Conservation (phyloP, 345 rosid genomes). For the Noccaea caerulescens region DNA sequence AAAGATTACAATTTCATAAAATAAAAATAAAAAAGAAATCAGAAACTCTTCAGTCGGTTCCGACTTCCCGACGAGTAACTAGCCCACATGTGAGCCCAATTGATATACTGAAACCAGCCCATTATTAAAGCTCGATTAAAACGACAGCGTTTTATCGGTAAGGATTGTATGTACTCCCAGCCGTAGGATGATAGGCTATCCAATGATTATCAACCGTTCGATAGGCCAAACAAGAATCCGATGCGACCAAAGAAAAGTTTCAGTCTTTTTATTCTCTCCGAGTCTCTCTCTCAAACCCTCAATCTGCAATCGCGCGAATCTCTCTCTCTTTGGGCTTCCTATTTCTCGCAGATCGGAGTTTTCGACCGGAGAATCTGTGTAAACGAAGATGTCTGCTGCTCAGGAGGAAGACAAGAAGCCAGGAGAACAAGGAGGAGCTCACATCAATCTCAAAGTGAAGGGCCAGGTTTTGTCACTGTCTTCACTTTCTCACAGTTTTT, state of each 20-base stretch:
- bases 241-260: slow-evolving; percentile 36
- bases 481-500: neutral
- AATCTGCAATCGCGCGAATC: slow-evolving; percentile 36
- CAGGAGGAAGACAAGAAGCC: slow-evolving; percentile 87
- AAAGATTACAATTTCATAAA: neutral
- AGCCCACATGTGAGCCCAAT: slow-evolving; percentile 16
- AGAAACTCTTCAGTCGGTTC: too few relatives aligned
- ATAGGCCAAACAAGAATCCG: slow-evolving; percentile 31
- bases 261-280: slow-evolving; percentile 26
- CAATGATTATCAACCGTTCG: slow-evolving; percentile 1
- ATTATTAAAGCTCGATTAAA: neutral
- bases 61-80: neutral
- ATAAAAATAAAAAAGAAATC: too few relatives aligned
- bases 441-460: slow-evolving; percentile 89
- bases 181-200: slow-evolving; percentile 16
- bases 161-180: neutral
- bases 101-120: neutral
- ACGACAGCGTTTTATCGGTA: neutral
- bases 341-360: slow-evolving; percentile 23
- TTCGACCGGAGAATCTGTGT: neutral
- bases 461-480: slow-evolving; percentile 63
- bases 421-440: slow-evolving; percentile 63
- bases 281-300: slow-evolving; percentile 18
- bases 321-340: slow-evolving; percentile 11
- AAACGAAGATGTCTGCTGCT: slow-evolving; percentile 51